Conservation (phyloP, 768 basidiomycete genomes). For the Xerocomellus dryophilus region DNA sequence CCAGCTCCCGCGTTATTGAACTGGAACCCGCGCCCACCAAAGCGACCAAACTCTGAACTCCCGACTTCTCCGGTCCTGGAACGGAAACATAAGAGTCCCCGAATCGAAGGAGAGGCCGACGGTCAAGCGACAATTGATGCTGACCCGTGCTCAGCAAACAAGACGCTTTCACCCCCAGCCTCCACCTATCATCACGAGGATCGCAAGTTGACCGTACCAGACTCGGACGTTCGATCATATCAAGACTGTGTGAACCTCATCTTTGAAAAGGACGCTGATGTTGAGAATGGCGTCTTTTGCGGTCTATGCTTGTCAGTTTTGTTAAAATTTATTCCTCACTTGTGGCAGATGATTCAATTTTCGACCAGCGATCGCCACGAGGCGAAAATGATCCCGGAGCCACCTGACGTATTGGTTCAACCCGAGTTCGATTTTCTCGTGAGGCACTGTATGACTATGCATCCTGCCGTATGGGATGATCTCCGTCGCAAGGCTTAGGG, state of each 20-base stretch:
- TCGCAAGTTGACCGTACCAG: neutral
- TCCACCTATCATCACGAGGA: neutral
- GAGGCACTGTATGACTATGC: constrained; percentile 47
- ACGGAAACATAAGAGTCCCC: constrained; percentile 21
- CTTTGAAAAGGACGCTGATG: constrained; percentile 33
- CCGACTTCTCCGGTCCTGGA: constrained; percentile 4
- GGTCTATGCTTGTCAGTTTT: constrained; percentile 51
- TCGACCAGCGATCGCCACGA: constrained; percentile 26
- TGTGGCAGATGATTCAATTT: neutral
- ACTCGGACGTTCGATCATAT: constrained; percentile 37
- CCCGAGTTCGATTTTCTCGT: constrained; percentile 42
- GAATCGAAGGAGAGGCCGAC: constrained; percentile 10
- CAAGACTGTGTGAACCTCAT: constrained; percentile 40
- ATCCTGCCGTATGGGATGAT: constrained; percentile 48
- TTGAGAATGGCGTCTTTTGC: constrained; percentile 37
- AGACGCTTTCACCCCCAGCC: neutral
- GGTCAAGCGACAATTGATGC: neutral
- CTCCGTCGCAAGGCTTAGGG: constrained; percentile 28
- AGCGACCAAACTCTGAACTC: constrained; percentile 17
- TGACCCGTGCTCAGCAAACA: neutral
- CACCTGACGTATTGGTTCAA: constrained; percentile 27
- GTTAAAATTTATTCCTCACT: neutral
- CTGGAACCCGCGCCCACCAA: constrained; percentile 7
- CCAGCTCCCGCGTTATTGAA: neutral
- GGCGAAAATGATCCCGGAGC: constrained; percentile 26